Evolutionary conservation across 495 filamentous ascomycete species (phyloP), one percentile per base, ranked within the genome.

Genomic region (Penicillium odoratum): DNA sequence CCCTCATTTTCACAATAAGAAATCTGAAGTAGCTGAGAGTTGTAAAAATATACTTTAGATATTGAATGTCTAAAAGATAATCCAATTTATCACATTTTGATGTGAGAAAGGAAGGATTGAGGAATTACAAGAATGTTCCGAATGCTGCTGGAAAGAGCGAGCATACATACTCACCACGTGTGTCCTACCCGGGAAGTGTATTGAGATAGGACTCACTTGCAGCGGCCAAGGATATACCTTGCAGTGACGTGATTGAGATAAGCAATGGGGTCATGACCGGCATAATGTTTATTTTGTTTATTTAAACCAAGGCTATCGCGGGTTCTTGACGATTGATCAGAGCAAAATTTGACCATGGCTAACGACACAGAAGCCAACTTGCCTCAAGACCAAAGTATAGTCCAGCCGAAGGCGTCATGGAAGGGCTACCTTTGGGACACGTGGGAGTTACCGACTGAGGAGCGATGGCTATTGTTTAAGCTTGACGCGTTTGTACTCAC

Each of bases 401-500:
- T 31, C 11, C 49, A 56, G 40, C 52, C 47, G 6, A 43, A 36
- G 18, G 60, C 50, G 9, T 57, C 67, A 28, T 73, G 70, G 70
- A 68, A 69, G 48, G 64, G 68, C 25, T 72, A 64, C 48, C n/a
- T 83, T 31, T 83, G 82, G 82, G 79, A 83, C 60, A 80, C 74
- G 3, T 70, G 79, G 48, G 81, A 83, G 55, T 77, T 81, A 57
- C 74, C 80, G 0, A 71, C 71, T 0, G 76, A 79, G 45, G 79
- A 85, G 58, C 71, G 81, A 7, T 74, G 76, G 42, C 79, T 85
- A 50, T 61, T 85, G 26, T 78, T 82, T 57, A 85, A 85, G 61
- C 66, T 84, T 4, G 82, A 85, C 54, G 69, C 74, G 1, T 74
- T 70, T 7, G 65, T 85, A n/a, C 63, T 85, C 1, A 79, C 77